A percentile compares a stretch with the other conserved stretches of the same genome.
These are phyloP conservation scores for Paramecium primaurelia DNA, from an alignment of 73 alveolate genomes.

Conservation along the genomic window DNA sequence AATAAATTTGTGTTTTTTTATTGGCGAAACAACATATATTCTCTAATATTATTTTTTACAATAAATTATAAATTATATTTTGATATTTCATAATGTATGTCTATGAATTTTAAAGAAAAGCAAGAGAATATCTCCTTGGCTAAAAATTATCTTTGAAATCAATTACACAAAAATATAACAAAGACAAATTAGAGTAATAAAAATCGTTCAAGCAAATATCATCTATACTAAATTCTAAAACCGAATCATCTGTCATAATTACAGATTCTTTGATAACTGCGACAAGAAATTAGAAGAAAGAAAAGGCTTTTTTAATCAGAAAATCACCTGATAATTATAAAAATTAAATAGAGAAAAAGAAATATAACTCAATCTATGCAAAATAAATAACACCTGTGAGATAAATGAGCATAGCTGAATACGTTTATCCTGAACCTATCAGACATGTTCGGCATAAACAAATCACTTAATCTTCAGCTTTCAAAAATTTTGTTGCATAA, in stretches of 20 bases:
- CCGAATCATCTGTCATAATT: neutral
- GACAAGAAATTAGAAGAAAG: neutral
- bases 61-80: neutral
- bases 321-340: neutral
- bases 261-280: neutral
- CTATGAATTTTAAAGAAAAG: slow-evolving; percentile 17
- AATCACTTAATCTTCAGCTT: neutral
- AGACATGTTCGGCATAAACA: neutral
- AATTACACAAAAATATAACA: neutral
- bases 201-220: neutral
- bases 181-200: neutral
- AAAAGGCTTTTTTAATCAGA: neutral
- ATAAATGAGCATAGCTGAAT: slow-evolving; percentile 1
- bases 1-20: neutral
- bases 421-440: neutral
- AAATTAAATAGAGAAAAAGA: neutral
- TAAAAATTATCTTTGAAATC: slow-evolving; percentile 12
- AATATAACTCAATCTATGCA: neutral
- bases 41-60: neutral
- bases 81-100: neutral
- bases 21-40: neutral
- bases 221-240: neutral
- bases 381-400: neutral
- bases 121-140: neutral
- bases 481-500: neutral